These are phyloP conservation scores for Umbellularia californica DNA, from an alignment of 164 flowering plant species.

Conservation along the genomic window DNA sequence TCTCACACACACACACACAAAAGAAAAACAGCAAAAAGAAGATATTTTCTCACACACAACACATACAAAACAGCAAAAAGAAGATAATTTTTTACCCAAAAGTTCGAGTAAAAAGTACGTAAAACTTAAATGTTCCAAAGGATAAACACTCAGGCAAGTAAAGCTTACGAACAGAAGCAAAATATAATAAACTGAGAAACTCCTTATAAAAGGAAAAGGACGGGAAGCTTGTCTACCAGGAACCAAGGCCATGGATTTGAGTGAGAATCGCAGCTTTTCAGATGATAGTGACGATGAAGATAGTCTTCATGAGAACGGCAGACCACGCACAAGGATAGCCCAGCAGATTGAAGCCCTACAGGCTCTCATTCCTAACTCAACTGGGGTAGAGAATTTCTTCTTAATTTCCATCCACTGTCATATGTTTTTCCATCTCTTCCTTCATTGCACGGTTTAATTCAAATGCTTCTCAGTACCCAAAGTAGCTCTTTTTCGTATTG, in stretches of 20 bases:
- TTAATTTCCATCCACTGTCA: no score
- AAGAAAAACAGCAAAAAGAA: neutral
- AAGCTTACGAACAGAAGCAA: no score
- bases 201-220: neutral
- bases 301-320: neutral
- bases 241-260: neutral
- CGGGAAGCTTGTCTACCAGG: neutral
- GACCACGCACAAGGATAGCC: neutral
- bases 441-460: no score
- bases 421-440: no score
- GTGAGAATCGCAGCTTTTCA: neutral
- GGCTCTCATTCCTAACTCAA: conserved; percentile 8
- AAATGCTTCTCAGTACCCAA: no score
- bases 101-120: no score
- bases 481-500: no score
- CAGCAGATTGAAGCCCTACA: conserved; percentile 9
- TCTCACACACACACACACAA: conserved; percentile 1
- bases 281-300: neutral
- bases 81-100: no score
- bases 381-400: conserved; percentile 1
- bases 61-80: neutral
- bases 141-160: no score
- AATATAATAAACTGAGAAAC: neutral
- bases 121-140: no score
- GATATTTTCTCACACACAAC: neutral